phyloP scores from a whole-genome alignment of 805 yeast species.

The Nakazawaea wickerhamii region DNA sequence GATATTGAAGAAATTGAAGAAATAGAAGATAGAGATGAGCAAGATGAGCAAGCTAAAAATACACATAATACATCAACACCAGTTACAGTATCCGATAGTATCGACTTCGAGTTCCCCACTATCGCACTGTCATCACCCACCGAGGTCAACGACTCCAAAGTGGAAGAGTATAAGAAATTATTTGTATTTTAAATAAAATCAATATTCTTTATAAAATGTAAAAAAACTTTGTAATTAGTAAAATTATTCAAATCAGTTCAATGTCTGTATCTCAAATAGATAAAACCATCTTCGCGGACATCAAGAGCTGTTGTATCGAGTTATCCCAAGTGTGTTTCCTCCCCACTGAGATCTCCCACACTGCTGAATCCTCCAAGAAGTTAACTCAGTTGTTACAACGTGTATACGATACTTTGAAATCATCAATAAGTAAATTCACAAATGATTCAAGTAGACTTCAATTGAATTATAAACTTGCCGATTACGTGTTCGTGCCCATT shows the following conservation, averaged over 20 bases:
- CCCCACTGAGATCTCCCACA: conserved; percentile 27
- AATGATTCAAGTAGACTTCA: background rate
- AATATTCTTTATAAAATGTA: background rate
- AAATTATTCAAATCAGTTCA: background rate
- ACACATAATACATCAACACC: too few species aligned
- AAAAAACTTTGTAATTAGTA: background rate
- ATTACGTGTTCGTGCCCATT: conserved; percentile 58
- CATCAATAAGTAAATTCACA: conserved; percentile 7
- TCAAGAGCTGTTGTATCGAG: conserved; percentile 38
- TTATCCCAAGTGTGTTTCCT: conserved; percentile 39
- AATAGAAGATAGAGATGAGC: conserved; percentile 1
- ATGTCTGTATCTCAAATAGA: conserved; percentile 11
- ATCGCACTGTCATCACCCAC: background rate
- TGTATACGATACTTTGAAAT: conserved; percentile 24
- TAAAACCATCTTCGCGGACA: conserved; percentile 19
- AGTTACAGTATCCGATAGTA: too few species aligned
- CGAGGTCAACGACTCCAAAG: conserved; percentile 4
- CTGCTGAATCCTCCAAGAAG: conserved; percentile 21
- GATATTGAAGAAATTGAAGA: conserved; percentile 3
- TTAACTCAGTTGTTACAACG: conserved; percentile 28
- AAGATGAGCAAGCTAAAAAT: too few species aligned
- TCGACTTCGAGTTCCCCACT: background rate
- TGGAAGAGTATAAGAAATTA: conserved; percentile 1
- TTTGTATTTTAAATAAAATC: conserved; percentile 1
- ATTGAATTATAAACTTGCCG: conserved; percentile 42